Evolutionary conservation across 805 yeast genomes (phyloP), one percentile per base, ranked within the genome.

Genomic region (Spathaspora sp.): DNA sequence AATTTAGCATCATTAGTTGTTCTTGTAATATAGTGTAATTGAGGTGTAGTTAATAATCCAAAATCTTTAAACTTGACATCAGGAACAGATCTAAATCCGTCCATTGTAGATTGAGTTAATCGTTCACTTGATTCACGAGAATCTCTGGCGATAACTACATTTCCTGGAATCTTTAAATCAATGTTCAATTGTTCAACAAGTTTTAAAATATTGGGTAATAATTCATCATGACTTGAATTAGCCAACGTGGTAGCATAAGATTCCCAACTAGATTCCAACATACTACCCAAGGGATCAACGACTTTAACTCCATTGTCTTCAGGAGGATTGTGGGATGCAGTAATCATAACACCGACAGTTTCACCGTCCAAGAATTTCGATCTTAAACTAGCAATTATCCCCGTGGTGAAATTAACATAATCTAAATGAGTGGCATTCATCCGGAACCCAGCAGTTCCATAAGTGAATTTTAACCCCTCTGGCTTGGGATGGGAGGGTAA

Each of bases 401-500:
- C 97, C 16, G 87, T 90, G 6, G 93, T 78, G 66, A 82, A 89
- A 67, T 89, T 87, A 31, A 92, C 93, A 16, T 90, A 85, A 63
- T 89, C 96, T 57, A 93, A 72, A 16, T 77, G 68, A 18, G 69
- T 64, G 1, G 96, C 92, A 46, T 81, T 73, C 72, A 85, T 85
- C 53, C 99, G 81, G 72, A 94, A 94, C 8, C 99, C 99, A 1
- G 99, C 99, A 0, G 99, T 94, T n/a, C 99, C 99, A 62, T 94
- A 94, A 16, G 81, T 69, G 62, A 82, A 86, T 11, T 49, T 53
- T 42, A 63, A 50, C 40, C 55, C 56, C 18, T 58, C 63, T 2
- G 85, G 82, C 51, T 80, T 81, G 28, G 77, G 77, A 55, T 79
- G 77, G 39, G 58, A 64, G 38, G 31, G 23, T 17, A 58, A 20